These are phyloP conservation scores for Zygotorulaspora chibaensis DNA, from an alignment of 805 yeast genomes.

Conservation along the genomic window DNA sequence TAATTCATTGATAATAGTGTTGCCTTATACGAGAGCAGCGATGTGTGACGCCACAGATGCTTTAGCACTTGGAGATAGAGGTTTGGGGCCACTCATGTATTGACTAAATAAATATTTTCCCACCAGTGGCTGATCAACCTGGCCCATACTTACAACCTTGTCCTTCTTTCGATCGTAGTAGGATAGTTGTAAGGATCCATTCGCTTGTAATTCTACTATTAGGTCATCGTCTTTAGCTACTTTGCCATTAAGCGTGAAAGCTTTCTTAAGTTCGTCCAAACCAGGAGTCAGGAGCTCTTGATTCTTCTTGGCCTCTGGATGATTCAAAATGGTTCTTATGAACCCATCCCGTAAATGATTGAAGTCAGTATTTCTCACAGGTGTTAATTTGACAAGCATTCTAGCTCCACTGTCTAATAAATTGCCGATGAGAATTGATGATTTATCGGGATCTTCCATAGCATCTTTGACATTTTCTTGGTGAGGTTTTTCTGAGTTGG, in stretches of 20 bases:
- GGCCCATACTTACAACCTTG: constrained; percentile 48
- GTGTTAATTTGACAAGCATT: constrained; percentile 71
- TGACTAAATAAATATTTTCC: constrained; percentile 67
- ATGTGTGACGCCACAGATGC: constrained; percentile 25
- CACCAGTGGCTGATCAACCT: constrained; percentile 55
- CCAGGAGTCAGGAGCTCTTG: constrained; percentile 54
- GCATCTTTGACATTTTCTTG: constrained; percentile 40
- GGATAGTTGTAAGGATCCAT: constrained; percentile 45
- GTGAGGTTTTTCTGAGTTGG: constrained; percentile 34
- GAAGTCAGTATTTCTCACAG: constrained; percentile 87
- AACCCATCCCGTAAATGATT: constrained; percentile 87
- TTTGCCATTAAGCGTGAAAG: constrained; percentile 61
- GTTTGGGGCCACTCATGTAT: constrained; percentile 59
- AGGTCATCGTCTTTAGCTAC: constrained; percentile 73
- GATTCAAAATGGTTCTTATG: constrained; percentile 69
- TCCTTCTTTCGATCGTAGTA: constrained; percentile 40
- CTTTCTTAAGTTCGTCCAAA: constrained; percentile 57
- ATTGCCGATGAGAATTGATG: constrained; percentile 50
- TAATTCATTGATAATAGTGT: not conserved
- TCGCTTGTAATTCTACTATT: constrained; percentile 48
- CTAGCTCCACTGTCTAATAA: constrained; percentile 57
- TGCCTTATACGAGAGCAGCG: constrained; percentile 14
- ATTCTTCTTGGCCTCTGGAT: constrained; percentile 52
- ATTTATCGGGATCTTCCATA: constrained; percentile 48
- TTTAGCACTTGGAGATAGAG: constrained; percentile 29